phyloP scores from a whole-genome alignment of 805 yeast genomes.

The Candida sphagnicola region DNA sequence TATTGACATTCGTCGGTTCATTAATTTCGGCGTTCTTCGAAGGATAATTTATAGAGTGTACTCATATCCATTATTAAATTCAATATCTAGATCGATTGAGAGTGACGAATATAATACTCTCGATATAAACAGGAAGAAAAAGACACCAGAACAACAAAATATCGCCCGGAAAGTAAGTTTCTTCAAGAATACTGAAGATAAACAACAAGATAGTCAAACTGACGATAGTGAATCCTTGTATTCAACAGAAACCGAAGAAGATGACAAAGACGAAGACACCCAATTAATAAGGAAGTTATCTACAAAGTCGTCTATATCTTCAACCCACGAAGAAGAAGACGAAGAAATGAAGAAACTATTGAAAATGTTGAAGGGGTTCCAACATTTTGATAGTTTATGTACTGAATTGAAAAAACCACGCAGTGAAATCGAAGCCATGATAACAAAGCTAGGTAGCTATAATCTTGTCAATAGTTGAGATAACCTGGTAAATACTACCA shows the following conservation, averaged over 20 bases:
- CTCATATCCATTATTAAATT: conserved; percentile 61
- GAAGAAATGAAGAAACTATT: conserved; percentile 34
- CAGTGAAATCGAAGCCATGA: conserved; percentile 49
- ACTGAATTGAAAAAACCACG: conserved; percentile 61
- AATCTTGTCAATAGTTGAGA: conserved; percentile 30
- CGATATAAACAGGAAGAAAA: not conserved
- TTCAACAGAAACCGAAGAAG: conserved; percentile 12
- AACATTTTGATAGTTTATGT: conserved; percentile 63
- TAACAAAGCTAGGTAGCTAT: conserved; percentile 32
- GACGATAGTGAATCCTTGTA: conserved; percentile 1
- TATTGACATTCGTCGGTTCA: conserved; percentile 79
- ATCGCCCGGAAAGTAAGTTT: not conserved
- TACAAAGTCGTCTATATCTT: not conserved
- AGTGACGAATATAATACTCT: conserved; percentile 9
- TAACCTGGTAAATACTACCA: too few relatives aligned
- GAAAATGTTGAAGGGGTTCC: conserved; percentile 47
- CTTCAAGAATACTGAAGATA: not conserved
- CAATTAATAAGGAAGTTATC: not conserved
- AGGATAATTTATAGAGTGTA: conserved; percentile 80
- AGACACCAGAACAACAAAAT: conserved; percentile 8
- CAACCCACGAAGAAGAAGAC: conserved; percentile 10
- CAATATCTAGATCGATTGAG: conserved; percentile 36
- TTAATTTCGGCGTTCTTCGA: conserved; percentile 81
- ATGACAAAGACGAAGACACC: conserved; percentile 12
- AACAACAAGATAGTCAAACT: conserved; percentile 1